Percentiles rank a stretch among this genome's conserved stretches.
Conservation (phyloP, 495 filamentous ascomycete species). For the Penicillium egyptiacum region DNA sequence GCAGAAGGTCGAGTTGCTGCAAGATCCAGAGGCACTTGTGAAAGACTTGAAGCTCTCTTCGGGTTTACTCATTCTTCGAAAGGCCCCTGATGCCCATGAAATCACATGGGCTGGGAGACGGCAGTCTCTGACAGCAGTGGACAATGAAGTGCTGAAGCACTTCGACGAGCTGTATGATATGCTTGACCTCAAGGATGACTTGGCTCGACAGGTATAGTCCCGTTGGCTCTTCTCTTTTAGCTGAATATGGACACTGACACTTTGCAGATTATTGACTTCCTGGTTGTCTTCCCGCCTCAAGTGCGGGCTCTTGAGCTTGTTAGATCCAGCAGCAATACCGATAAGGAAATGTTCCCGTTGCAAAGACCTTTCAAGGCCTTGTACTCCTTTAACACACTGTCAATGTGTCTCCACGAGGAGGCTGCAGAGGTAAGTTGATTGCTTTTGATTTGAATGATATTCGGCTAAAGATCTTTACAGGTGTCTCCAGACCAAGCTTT, state of each 20-base stretch:
- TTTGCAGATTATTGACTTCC: conserved; percentile 69
- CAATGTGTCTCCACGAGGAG: conserved; percentile 49
- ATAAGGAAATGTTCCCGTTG: conserved; percentile 63
- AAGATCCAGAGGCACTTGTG: conserved; percentile 38
- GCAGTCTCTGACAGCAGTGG: conserved; percentile 52
- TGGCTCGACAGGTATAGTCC: conserved; percentile 62
- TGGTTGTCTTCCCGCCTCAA: conserved; percentile 71
- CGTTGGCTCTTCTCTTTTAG: background rate
- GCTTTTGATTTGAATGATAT: conserved; percentile 11
- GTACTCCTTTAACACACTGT: conserved; percentile 69
- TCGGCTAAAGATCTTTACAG: conserved; percentile 14
- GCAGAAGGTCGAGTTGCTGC: conserved; percentile 46
- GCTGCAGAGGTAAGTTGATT: conserved; percentile 29
- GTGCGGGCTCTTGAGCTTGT: conserved; percentile 59
- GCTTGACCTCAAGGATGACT: conserved; percentile 69
- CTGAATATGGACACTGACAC: conserved; percentile 8
- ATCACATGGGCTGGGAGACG: conserved; percentile 26
- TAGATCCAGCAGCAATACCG: conserved; percentile 50
- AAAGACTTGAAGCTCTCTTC: conserved; percentile 50
- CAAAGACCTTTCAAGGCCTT: conserved; percentile 70
- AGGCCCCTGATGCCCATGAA: conserved; percentile 41
- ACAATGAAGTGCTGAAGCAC: conserved; percentile 76
- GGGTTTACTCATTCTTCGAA: conserved; percentile 60
- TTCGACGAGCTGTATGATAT: conserved; percentile 84
- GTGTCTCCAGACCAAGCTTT: conserved; percentile 38